These are phyloP conservation scores for Gynostemma pentaphyllum DNA, from an alignment of 306 rosid genomes.

Conservation along the genomic window DNA sequence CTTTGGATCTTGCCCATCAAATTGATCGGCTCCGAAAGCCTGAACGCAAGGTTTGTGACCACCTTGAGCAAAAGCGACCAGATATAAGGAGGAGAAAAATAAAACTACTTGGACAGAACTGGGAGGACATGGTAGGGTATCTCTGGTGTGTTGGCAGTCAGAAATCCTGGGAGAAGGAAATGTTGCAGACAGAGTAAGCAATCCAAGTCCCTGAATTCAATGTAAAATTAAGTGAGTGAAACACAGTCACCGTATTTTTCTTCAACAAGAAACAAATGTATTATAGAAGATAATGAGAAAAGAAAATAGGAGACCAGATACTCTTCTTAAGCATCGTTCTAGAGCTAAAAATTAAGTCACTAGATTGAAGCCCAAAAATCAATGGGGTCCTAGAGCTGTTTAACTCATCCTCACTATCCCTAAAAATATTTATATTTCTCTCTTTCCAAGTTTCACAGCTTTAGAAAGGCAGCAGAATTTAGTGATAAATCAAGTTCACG, in stretches of 20 bases:
- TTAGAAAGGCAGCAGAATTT: background rate
- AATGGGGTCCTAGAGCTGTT: background rate
- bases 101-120: constrained; percentile 25
- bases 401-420: background rate
- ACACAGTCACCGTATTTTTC: too few species aligned
- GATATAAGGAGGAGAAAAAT: constrained; percentile 50
- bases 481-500: background rate
- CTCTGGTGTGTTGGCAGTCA: constrained; percentile 15
- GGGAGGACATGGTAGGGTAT: constrained; percentile 16
- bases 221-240: background rate
- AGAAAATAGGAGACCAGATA: too few species aligned
- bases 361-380: too few species aligned
- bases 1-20: constrained; percentile 41
- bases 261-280: too few species aligned
- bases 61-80: constrained; percentile 53
- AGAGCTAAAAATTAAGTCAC: too few species aligned
- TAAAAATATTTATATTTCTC: background rate
- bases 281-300: too few species aligned
- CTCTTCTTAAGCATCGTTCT: too few species aligned
- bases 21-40: constrained; percentile 78
- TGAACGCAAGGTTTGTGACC: constrained; percentile 82
- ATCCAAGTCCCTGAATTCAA: constrained; percentile 39
- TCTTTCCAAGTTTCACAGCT: background rate
- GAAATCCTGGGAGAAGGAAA: constrained; percentile 26
- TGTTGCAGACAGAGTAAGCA: constrained; percentile 42